These are phyloP conservation scores for Sporisorium sorghi DNA, from an alignment of 1,284 basidiomycete species.

Conservation along the genomic window DNA sequence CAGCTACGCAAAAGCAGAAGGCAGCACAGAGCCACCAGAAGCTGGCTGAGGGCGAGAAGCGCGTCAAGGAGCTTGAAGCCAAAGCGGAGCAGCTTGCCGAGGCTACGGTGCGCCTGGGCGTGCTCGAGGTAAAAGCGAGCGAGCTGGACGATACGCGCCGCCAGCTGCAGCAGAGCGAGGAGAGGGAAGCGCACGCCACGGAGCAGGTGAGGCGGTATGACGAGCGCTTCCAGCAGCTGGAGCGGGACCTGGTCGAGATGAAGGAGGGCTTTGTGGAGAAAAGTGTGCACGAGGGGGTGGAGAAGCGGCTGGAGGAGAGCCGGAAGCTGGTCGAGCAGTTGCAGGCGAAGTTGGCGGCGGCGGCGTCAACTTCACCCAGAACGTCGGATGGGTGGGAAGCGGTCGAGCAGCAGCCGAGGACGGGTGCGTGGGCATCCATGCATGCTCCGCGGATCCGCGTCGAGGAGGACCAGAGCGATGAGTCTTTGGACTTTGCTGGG, in stretches of 20 bases:
- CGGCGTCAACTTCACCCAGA: neutral
- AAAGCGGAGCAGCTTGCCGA: slow-evolving; percentile 32
- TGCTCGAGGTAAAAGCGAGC: slow-evolving; percentile 31
- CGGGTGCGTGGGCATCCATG: slow-evolving; percentile 43
- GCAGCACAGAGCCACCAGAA: slow-evolving; percentile 56
- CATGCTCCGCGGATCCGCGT: slow-evolving; percentile 25
- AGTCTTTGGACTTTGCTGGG: neutral
- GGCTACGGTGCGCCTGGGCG: slow-evolving; percentile 16
- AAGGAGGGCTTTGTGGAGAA: slow-evolving; percentile 51
- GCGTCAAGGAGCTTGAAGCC: slow-evolving; percentile 46
- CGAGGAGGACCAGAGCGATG: neutral
- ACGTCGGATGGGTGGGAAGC: slow-evolving; percentile 26
- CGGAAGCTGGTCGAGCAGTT: slow-evolving; percentile 43
- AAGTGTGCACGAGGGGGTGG: slow-evolving; percentile 19
- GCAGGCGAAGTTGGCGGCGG: slow-evolving; percentile 15
- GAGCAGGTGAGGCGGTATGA: slow-evolving; percentile 41
- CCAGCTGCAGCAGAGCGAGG: slow-evolving; percentile 32
- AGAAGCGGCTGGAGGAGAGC: slow-evolving; percentile 30
- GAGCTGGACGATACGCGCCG: slow-evolving; percentile 38
- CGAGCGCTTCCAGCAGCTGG: slow-evolving; percentile 46
- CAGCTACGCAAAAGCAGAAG: slow-evolving; percentile 63
- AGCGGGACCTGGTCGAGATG: slow-evolving; percentile 51
- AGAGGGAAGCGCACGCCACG: slow-evolving; percentile 23
- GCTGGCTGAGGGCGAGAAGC: slow-evolving; percentile 57
- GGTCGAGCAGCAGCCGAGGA: slow-evolving; percentile 6